phyloP scores from a whole-genome alignment of 164 flowering plant genomes.

The Annona squamosa region DNA sequence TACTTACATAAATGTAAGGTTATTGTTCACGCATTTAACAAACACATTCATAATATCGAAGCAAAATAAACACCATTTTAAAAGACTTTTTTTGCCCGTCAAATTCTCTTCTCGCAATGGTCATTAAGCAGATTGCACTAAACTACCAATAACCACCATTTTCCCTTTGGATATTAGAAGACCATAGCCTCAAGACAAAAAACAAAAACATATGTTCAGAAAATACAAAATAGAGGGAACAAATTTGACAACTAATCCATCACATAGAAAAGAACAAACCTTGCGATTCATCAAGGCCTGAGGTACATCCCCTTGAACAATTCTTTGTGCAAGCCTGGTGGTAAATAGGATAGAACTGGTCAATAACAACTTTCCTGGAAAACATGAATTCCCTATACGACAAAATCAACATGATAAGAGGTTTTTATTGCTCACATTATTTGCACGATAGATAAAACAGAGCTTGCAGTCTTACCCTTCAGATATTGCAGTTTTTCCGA shows the following conservation, averaged over 20 bases:
- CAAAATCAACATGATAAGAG: not conserved
- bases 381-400: not conserved
- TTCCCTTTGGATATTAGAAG: not conserved
- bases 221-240: no score
- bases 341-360: not conserved
- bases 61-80: no score
- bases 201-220: no score
- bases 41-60: no score
- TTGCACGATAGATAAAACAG: not conserved
- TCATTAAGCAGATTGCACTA: not conserved
- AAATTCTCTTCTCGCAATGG: not conserved
- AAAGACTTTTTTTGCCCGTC: no score
- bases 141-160: not conserved
- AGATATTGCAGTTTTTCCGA: constrained; percentile 96
- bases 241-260: not conserved
- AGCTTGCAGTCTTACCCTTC: constrained; percentile 62
- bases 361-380: not conserved
- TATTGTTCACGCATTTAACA: no score
- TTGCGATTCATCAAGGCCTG: constrained; percentile 92
- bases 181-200: not conserved
- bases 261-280: constrained; percentile 23
- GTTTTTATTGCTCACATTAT: not conserved
- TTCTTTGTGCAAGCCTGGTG: constrained; percentile 95
- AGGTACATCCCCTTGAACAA: constrained; percentile 97
- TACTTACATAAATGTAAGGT: no score